Percentiles rank a stretch among this genome's conserved stretches.
Evolutionary conservation across 257 asterid species (phyloP).

Genomic region (Nyctanthes arbortristis): DNA sequence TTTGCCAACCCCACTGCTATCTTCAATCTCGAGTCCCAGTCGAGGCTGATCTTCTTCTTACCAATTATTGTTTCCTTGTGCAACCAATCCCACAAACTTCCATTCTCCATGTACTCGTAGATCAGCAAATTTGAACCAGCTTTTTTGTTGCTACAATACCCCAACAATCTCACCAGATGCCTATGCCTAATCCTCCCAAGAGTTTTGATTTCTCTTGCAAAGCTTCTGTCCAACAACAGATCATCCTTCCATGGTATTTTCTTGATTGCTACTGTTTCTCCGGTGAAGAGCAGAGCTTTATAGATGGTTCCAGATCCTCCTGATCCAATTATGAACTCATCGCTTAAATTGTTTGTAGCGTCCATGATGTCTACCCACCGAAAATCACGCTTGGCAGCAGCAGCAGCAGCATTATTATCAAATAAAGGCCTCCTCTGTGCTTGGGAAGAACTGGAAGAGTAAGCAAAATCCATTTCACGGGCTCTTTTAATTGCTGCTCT

Average conservation of each 20-base stretch:
- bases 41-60: constrained; percentile 55
- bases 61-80: constrained; percentile 52
- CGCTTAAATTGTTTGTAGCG: constrained; percentile 83
- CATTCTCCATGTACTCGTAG: constrained; percentile 94
- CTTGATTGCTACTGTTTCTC: constrained; percentile 86
- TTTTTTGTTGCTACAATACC: constrained; percentile 67
- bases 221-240: constrained; percentile 68
- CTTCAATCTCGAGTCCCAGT: constrained; percentile 74
- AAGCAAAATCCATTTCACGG: constrained; percentile 42
- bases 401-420: constrained; percentile 42
- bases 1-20: constrained; percentile 86
- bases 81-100: constrained; percentile 91
- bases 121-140: constrained; percentile 71
- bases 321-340: constrained; percentile 72
- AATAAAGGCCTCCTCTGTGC: constrained; percentile 65
- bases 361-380: constrained; percentile 88
- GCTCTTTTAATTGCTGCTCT: constrained; percentile 50
- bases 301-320: constrained; percentile 90
- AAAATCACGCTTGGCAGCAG: constrained; percentile 49
- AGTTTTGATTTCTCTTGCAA: constrained; percentile 84
- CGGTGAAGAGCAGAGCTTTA: constrained; percentile 66
- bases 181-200: constrained; percentile 87
- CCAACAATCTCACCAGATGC: constrained; percentile 80
- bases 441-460: constrained; percentile 69
- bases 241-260: constrained; percentile 66